A percentile compares a stretch with the other conserved stretches of the same genome.
Evolutionary conservation across 768 basidiomycete species (phyloP).

Genomic region (Serendipita indica): DNA sequence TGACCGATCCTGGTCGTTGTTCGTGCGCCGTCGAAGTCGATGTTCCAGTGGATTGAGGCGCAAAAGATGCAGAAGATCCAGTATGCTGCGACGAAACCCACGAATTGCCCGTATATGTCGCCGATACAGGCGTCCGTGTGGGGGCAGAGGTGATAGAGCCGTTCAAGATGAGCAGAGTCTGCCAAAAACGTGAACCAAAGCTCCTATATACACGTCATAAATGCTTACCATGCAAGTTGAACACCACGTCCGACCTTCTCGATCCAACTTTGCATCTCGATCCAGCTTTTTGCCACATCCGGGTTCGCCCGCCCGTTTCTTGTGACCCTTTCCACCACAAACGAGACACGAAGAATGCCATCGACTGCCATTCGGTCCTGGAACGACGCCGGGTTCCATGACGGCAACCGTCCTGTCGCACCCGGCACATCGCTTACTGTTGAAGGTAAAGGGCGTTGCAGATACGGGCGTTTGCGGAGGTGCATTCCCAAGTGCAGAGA

Average conservation of each 20-base stretch:
- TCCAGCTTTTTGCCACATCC: slow-evolving; percentile 76
- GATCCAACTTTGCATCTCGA: slow-evolving; percentile 63
- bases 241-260: slow-evolving; percentile 63
- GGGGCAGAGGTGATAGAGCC: neutral
- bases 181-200: no score
- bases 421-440: slow-evolving; percentile 49
- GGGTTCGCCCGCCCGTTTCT: slow-evolving; percentile 42
- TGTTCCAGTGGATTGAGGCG: neutral
- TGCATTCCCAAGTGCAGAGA: slow-evolving; percentile 27
- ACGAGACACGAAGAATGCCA: slow-evolving; percentile 71
- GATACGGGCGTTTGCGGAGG: slow-evolving; percentile 24
- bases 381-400: slow-evolving; percentile 77
- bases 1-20: neutral
- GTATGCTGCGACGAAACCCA: neutral
- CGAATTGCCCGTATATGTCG: neutral
- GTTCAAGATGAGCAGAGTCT: slow-evolving; percentile 2
- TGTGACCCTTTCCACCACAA: slow-evolving; percentile 54
- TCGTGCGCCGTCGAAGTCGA: neutral
- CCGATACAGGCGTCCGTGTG: neutral
- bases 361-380: slow-evolving; percentile 64
- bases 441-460: slow-evolving; percentile 27
- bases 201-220: no score
- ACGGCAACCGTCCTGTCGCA: slow-evolving; percentile 58
- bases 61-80: neutral
- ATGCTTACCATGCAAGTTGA: slow-evolving; percentile 67